phyloP scores from a whole-genome alignment of 192 early-diverging fungal genomes.

The Spizellomyces sp. region DNA sequence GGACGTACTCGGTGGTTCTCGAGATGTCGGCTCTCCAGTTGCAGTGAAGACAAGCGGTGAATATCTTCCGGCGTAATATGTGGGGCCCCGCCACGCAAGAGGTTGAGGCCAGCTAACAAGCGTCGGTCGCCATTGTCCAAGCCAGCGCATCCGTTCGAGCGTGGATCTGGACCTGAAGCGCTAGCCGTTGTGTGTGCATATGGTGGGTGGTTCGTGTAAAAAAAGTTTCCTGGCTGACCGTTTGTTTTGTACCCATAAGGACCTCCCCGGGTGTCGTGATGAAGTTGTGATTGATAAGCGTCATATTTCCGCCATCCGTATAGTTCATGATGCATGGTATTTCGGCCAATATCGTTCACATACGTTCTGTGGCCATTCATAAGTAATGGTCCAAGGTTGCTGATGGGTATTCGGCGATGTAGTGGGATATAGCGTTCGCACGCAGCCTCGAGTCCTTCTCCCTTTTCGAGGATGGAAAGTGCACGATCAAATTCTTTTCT shows the following conservation, averaged over 20 bases:
- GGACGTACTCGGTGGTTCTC: conserved; percentile 10
- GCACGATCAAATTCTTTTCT: conserved; percentile 81
- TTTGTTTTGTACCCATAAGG: conserved; percentile 11
- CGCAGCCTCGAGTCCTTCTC: conserved; percentile 43
- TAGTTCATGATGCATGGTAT: neutral
- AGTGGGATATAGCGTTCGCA: conserved; percentile 56
- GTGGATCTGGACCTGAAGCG: no score
- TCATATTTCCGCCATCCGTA: conserved; percentile 18
- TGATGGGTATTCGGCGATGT: no score
- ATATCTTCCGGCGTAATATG: conserved; percentile 21
- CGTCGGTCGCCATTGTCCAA: neutral
- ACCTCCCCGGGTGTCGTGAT: no score
- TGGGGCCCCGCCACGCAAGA: conserved; percentile 3
- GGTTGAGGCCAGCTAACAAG: conserved; percentile 5
- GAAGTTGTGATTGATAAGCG: neutral
- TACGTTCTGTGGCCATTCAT: neutral
- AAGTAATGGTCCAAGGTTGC: no score
- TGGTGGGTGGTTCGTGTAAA: conserved; percentile 18
- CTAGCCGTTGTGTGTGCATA: neutral
- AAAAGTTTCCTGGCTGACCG: conserved; percentile 8
- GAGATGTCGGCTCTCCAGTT: conserved; percentile 22
- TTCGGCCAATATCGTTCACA: neutral
- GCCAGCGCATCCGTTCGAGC: no score
- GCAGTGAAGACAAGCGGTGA: conserved; percentile 18
- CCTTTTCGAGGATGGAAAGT: conserved; percentile 55